Evolutionary conservation across 306 rosid species (phyloP).

Genomic region (Vigna radiata): DNA sequence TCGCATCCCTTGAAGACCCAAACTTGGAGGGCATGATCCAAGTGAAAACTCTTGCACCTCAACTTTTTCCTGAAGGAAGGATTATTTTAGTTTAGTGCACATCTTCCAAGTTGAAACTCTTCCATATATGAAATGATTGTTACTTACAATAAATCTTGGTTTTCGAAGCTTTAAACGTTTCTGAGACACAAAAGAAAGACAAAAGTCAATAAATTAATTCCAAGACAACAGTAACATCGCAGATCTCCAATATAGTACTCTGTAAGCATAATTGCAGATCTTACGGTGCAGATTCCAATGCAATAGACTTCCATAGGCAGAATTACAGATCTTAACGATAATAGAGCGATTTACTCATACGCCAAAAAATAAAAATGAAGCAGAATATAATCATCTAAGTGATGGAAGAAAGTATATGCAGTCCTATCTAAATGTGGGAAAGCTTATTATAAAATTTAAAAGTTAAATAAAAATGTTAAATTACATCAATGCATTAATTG

Average conservation of each 20-base stretch:
- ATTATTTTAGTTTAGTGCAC: slow-evolving; percentile 33
- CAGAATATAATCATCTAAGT: neutral
- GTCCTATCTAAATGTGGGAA: neutral
- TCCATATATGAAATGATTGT: slow-evolving; percentile 19
- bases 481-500: neutral
- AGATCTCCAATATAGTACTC: neutral
- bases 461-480: slow-evolving; percentile 11
- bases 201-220: slow-evolving; percentile 26
- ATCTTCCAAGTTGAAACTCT: slow-evolving; percentile 26
- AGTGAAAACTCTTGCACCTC: slow-evolving; percentile 80
- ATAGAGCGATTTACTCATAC: slow-evolving; percentile 14
- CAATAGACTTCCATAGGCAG: neutral
- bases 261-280: neutral
- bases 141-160: slow-evolving; percentile 78
- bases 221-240: neutral
- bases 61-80: slow-evolving; percentile 69
- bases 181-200: slow-evolving; percentile 53
- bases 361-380: slow-evolving; percentile 31
- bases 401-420: slow-evolving; percentile 25
- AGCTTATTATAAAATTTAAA: slow-evolving; percentile 15
- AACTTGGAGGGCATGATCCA: slow-evolving; percentile 84
- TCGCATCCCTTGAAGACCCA: slow-evolving; percentile 85
- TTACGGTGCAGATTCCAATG: slow-evolving; percentile 2
- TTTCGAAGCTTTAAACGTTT: slow-evolving; percentile 78
- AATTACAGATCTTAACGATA: slow-evolving; percentile 8